Percentiles rank a stretch among this genome's conserved stretches.
These are phyloP conservation scores for Xylaria sp. DNA, from an alignment of 2,329 filamentous ascomycete species.

Conservation along the genomic window DNA sequence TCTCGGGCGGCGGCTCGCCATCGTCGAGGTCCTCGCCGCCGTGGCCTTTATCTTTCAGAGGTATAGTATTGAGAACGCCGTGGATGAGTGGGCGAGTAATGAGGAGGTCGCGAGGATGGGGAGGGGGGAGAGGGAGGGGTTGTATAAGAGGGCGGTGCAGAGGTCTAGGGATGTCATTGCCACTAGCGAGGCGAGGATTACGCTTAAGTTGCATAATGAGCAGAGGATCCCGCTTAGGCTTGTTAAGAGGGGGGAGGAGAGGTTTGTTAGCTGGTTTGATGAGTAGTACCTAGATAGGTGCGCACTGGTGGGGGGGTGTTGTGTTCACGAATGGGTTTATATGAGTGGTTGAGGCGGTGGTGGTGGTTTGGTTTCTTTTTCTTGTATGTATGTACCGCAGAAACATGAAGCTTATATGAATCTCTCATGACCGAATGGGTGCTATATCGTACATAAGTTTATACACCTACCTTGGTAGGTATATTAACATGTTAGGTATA, in stretches of 20 bases:
- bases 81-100: slow-evolving; percentile 67
- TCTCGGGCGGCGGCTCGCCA: slow-evolving; percentile 67
- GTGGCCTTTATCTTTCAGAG: slow-evolving; percentile 66
- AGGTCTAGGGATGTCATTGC: slow-evolving; percentile 64
- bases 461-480: too few relatives aligned
- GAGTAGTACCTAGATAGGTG: too few relatives aligned
- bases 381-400: slow-evolving; percentile 7
- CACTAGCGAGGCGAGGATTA: slow-evolving; percentile 70
- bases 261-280: slow-evolving; percentile 62
- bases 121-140: slow-evolving; percentile 54
- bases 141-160: slow-evolving; percentile 71
- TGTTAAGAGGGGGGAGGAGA: slow-evolving; percentile 75
- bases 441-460: background rate
- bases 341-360: background rate
- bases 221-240: slow-evolving; percentile 72
- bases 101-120: slow-evolving; percentile 65
- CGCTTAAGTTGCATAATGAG: slow-evolving; percentile 72
- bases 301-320: background rate
- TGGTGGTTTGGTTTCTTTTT: background rate
- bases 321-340: background rate
- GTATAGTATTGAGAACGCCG: slow-evolving; percentile 76
- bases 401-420: slow-evolving; percentile 4
- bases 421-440: background rate
- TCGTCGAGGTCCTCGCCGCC: slow-evolving; percentile 67
- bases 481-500: background rate